Base-by-base conservation (phyloP, 768 basidiomycete species). In the Tricholoma furcatifolium region DNA sequence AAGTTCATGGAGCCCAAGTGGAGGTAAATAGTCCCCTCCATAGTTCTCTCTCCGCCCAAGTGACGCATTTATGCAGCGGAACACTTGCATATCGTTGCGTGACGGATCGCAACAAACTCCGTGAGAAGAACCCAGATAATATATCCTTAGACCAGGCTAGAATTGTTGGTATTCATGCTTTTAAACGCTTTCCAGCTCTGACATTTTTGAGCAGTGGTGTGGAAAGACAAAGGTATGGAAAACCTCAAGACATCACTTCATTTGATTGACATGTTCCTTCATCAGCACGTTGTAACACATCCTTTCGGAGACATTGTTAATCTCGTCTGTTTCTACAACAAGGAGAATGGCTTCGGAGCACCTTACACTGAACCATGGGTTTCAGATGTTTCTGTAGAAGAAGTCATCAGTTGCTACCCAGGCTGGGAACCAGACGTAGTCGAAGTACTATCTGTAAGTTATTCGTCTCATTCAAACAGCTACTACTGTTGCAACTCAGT, bases 201-300 rank as follows among this genome's bases (percentile, higher is more conserved):
- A 20, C 3, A 18, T 3, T 31, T 23, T 39, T 35, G 2, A 30
- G 12, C 7, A 55, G 54, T 55, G 48, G 54, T 55, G 54, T 12
- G 54, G 54, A 55, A 55, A 44, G 6, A 23, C 54, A 7, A 55
- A 46, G 21, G 54, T 27, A 44, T 1, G 40, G 7, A 49, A 23
- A 8, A 23, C 2, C 27, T 2, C 15, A 10, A n/a, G 4, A 24
- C 9, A n/a, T n/a, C 20, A 11, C 23, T 6, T 23, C 4, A 2
- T 14, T 39, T 6, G 27, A 27, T 41, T 18, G n/a, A 54, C n/a
- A 17, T 46, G 1, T 21, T 12, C 7, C 14, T 43, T 38, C n/a
- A 38, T 50, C 32, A 63, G 65, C 64, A 64, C 21, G 63, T 64
- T 24, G 56, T 68, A n/a, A 54, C 64, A 3, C 60, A 62, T 52